Evolutionary conservation across 192 early-diverging fungal species (phyloP).

Genomic region (Endogone sp.): DNA sequence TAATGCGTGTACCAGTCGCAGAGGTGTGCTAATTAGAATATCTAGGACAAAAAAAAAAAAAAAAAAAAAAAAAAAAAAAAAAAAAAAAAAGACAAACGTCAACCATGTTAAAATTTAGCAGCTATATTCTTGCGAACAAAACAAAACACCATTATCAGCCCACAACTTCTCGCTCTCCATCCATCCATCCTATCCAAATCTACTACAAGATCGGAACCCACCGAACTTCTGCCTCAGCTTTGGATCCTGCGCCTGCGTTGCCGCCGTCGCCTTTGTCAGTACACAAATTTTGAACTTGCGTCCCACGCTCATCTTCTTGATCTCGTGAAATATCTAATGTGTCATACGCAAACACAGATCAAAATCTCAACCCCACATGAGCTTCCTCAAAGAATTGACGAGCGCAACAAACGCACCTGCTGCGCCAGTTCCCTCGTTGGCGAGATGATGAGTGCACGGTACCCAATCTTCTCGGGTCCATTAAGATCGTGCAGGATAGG

Average conservation of each 20-base stretch:
- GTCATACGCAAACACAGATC: too few species aligned
- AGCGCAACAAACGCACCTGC: slow-evolving; percentile 50
- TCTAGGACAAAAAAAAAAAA: slow-evolving; percentile 46
- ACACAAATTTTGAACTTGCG: slow-evolving; percentile 79
- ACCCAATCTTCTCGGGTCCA: slow-evolving; percentile 73
- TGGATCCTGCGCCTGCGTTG: slow-evolving; percentile 62
- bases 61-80: too few species aligned
- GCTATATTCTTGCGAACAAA: too few species aligned
- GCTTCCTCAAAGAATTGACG: too few species aligned
- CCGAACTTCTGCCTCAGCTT: slow-evolving; percentile 64
- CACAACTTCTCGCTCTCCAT: too few species aligned
- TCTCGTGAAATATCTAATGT: slow-evolving; percentile 86
- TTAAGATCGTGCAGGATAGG: slow-evolving; percentile 87
- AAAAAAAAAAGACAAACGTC: too few species aligned
- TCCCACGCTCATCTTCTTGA: slow-evolving; percentile 68
- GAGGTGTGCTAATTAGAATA: slow-evolving; percentile 90
- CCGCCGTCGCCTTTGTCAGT: slow-evolving; percentile 76
- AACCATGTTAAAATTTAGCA: too few species aligned
- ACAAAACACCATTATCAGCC: too few species aligned
- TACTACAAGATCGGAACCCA: slow-evolving; percentile 6
- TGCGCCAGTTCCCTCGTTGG: slow-evolving; percentile 93
- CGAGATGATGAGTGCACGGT: slow-evolving; percentile 87
- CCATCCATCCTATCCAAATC: neutral
- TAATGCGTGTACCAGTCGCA: slow-evolving; percentile 87
- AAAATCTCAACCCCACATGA: neutral